Evolutionary conservation across 805 yeast species (phyloP).

Genomic region (Hanseniaspora clermontiae): DNA sequence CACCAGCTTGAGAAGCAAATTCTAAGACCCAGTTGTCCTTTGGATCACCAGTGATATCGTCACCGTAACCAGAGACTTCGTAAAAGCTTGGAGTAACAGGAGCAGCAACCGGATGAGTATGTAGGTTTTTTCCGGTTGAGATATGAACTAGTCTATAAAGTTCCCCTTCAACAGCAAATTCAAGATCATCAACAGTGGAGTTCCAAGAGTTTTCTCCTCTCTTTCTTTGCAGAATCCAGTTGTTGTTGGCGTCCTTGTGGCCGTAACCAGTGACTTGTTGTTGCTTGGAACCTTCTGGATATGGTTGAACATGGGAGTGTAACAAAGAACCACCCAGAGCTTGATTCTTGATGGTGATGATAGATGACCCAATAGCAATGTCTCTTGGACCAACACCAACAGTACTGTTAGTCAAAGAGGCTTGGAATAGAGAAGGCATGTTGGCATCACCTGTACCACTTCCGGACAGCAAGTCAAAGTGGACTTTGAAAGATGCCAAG

Average conservation of each 20-base stretch:
- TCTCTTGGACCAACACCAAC: conserved; percentile 62
- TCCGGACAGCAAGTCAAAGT: conserved; percentile 57
- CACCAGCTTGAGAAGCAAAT: conserved; percentile 50
- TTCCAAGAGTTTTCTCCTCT: conserved; percentile 30
- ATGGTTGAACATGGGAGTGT: conserved; percentile 77
- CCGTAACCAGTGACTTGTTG: conserved; percentile 92
- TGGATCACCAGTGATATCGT: conserved; percentile 52
- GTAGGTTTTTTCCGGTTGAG: conserved; percentile 59
- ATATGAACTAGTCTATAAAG: conserved; percentile 60
- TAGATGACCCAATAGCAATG: conserved; percentile 46
- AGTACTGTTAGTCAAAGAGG: conserved; percentile 53
- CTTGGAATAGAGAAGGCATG: conserved; percentile 74
- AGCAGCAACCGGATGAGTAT: conserved; percentile 69
- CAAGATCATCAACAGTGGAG: conserved; percentile 20
- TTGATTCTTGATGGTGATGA: conserved; percentile 41
- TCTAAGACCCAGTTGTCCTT: conserved; percentile 89
- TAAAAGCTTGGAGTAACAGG: conserved; percentile 52
- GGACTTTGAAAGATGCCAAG: conserved; percentile 56
- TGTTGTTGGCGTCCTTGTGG: conserved; percentile 75
- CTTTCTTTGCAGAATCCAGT: conserved; percentile 58
- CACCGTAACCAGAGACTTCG: conserved; percentile 87
- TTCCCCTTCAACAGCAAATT: conserved; percentile 47
- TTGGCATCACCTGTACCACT: conserved; percentile 73
- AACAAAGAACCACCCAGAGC: conserved; percentile 65
- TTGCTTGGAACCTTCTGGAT: conserved; percentile 86